Evolutionary conservation across 441 rosid genomes (phyloP).

Genomic region (Pelargonium myrrhifolium): DNA sequence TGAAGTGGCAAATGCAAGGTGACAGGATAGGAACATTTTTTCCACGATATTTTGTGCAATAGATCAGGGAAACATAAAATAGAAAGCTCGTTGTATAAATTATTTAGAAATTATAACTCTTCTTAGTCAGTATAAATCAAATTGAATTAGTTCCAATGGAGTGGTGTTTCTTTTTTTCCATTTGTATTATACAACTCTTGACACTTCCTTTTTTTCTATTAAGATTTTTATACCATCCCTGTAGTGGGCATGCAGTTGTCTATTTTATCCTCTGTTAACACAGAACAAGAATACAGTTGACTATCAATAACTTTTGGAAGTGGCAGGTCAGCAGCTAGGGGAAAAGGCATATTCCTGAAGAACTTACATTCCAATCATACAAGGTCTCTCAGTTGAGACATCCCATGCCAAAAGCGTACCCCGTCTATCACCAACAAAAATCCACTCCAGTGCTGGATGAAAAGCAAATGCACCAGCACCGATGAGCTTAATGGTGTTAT

Average conservation of each 20-base stretch:
- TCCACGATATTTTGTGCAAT: background rate
- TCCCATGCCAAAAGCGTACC: constrained; percentile 99
- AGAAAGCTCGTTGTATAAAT: background rate
- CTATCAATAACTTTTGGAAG: background rate
- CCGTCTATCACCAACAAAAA: constrained; percentile 98
- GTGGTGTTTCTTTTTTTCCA: too few relatives aligned
- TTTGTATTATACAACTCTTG: background rate
- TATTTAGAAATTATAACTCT: too few relatives aligned
- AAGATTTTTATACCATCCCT: background rate
- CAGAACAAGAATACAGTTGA: background rate
- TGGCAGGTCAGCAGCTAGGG: constrained; percentile 4
- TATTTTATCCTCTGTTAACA: background rate
- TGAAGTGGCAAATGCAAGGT: background rate
- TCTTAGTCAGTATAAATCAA: too few relatives aligned
- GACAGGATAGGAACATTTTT: background rate
- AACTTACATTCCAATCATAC: constrained; percentile 94
- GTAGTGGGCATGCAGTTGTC: too few relatives aligned
- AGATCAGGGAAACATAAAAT: background rate
- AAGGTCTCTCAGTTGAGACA: constrained; percentile 96
- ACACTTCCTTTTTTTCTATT: background rate
- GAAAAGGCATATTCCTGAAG: constrained; percentile 10
- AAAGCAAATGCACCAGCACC: constrained; percentile 98
- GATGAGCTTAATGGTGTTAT: constrained; percentile 85
- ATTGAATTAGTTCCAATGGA: too few relatives aligned
- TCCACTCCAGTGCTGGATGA: constrained; percentile 94